Evolutionary conservation across 306 rosid genomes (phyloP).

Genomic region (Ziziphus jujuba): DNA sequence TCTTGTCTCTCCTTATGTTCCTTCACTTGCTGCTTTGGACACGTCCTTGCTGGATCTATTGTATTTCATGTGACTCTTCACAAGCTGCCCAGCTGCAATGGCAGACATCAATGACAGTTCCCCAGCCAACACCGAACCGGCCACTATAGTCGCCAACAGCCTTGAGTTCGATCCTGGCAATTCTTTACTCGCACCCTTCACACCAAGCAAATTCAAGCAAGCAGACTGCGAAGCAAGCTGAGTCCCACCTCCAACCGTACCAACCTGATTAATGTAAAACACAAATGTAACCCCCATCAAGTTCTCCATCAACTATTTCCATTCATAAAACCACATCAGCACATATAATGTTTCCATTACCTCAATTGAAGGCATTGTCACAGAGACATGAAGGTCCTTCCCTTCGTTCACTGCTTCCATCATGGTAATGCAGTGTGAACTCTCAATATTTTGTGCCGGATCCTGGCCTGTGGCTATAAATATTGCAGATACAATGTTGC

Average conservation of each 20-base stretch:
- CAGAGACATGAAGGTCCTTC: slow-evolving; percentile 69
- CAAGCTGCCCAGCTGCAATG: slow-evolving; percentile 71
- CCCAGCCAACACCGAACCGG: slow-evolving; percentile 66
- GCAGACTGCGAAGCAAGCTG: slow-evolving; percentile 76
- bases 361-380: slow-evolving; percentile 75
- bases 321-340: background rate
- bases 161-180: slow-evolving; percentile 61
- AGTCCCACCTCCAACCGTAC: slow-evolving; percentile 79
- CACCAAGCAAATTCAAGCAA: slow-evolving; percentile 72
- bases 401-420: slow-evolving; percentile 68
- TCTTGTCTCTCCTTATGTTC: background rate
- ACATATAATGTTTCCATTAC: slow-evolving; percentile 19
- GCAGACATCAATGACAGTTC: slow-evolving; percentile 74
- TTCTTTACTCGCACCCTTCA: slow-evolving; percentile 62
- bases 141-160: slow-evolving; percentile 56
- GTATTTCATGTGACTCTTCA: slow-evolving; percentile 81
- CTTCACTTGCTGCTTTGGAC: slow-evolving; percentile 31
- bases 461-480: slow-evolving; percentile 80
- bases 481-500: slow-evolving; percentile 71
- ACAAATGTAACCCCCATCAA: background rate
- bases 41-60: slow-evolving; percentile 60
- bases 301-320: background rate
- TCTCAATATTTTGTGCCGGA: slow-evolving; percentile 83
- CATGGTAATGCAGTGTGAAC: slow-evolving; percentile 76
- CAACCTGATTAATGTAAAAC: slow-evolving; percentile 46